These are phyloP conservation scores for Pezicula neosporulosa DNA, from an alignment of 2,329 filamentous ascomycete genomes.

Conservation along the genomic window DNA sequence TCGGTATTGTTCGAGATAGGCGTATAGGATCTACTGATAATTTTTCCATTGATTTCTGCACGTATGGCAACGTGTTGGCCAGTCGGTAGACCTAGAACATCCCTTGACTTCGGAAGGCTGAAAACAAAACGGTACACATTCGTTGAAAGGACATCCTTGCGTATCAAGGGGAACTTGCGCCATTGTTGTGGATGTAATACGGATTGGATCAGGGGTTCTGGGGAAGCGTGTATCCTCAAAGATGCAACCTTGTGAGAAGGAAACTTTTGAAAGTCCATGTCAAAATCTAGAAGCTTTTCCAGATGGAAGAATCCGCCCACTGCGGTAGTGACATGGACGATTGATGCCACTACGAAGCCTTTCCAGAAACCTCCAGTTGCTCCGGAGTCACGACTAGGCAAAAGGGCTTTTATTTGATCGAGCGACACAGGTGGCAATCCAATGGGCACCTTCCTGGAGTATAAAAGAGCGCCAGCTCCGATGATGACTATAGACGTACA, in stretches of 20 bases:
- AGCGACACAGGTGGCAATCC: background rate
- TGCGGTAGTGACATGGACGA: constrained; percentile 1
- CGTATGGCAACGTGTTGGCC: constrained; percentile 37
- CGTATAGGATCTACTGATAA: constrained; percentile 35
- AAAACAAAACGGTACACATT: constrained; percentile 22
- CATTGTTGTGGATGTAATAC: constrained; percentile 9
- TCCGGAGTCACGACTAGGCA: background rate
- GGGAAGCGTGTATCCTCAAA: constrained; percentile 5
- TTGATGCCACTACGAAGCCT: constrained; percentile 8
- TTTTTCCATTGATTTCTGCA: constrained; percentile 29
- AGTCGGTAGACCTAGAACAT: constrained; percentile 35
- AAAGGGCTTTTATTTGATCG: background rate
- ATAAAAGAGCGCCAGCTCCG: background rate
- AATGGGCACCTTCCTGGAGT: background rate
- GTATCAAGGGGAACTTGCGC: constrained; percentile 13
- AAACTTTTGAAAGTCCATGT: background rate
- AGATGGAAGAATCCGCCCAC: constrained; percentile 5
- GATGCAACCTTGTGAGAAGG: constrained; percentile 5
- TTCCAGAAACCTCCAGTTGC: constrained; percentile 14
- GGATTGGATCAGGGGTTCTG: constrained; percentile 3
- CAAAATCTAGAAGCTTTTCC: constrained; percentile 1
- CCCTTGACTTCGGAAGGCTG: constrained; percentile 25
- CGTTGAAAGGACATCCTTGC: constrained; percentile 13
- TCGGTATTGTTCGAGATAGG: constrained; percentile 47
- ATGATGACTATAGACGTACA: background rate